These are phyloP conservation scores for Hypoxylon sp. DNA, from an alignment of 2,329 filamentous ascomycete genomes.

Conservation along the genomic window DNA sequence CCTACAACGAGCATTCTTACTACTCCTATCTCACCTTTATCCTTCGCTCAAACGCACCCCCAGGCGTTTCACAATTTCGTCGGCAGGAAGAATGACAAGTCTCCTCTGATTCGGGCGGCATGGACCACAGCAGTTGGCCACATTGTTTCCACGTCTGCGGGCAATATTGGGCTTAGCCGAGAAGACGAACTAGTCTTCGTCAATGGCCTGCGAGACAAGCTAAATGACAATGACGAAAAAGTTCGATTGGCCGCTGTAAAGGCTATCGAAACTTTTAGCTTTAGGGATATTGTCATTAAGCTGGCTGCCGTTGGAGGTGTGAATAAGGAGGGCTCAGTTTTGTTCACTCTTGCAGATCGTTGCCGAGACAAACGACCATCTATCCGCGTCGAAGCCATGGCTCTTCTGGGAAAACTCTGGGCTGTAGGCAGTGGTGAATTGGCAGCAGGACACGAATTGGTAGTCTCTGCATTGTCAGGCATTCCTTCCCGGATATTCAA, in stretches of 20 bases:
- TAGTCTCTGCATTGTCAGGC: constrained; percentile 80
- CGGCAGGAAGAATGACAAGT: constrained; percentile 88
- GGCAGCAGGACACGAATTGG: constrained; percentile 82
- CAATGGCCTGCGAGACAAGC: constrained; percentile 80
- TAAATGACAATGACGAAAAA: constrained; percentile 90
- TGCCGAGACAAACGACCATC: constrained; percentile 87
- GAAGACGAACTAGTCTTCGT: constrained; percentile 85
- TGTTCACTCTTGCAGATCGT: constrained; percentile 86
- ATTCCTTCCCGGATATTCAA: constrained; percentile 90
- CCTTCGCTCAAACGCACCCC: constrained; percentile 87
- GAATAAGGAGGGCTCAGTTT: constrained; percentile 80
- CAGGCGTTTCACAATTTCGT: constrained; percentile 87
- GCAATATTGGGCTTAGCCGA: constrained; percentile 87
- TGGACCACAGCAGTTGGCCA: constrained; percentile 89
- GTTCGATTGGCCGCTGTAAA: constrained; percentile 92
- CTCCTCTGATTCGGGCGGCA: constrained; percentile 82
- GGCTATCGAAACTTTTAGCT: constrained; percentile 83
- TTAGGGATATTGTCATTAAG: constrained; percentile 85
- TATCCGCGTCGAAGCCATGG: constrained; percentile 90
- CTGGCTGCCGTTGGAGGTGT: constrained; percentile 83
- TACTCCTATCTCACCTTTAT: constrained; percentile 87
- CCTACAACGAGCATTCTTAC: constrained; percentile 76
- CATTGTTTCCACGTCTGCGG: constrained; percentile 91
- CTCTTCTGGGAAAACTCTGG: constrained; percentile 88
- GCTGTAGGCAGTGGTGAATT: constrained; percentile 93